Evolutionary conservation across 768 basidiomycete genomes (phyloP), one percentile per base, ranked within the genome.

Genomic region (Porpolomopsis calyptriformis): DNA sequence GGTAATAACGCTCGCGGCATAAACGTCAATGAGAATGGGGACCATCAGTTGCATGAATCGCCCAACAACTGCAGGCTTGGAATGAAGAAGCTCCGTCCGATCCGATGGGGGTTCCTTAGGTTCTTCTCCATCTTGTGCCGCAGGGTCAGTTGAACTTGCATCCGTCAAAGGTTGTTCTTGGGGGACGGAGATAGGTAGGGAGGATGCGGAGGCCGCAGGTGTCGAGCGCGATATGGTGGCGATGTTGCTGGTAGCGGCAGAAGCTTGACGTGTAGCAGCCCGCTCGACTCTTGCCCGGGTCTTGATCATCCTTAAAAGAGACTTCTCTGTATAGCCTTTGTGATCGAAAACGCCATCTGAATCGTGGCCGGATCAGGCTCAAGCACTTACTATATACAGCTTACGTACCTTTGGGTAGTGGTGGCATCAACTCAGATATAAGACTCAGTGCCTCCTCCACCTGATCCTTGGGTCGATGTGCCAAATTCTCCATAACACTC

Each of bases 401-500:
- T n/a, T n/a, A 58, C 66, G 27, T 55, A 87, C 91, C 91, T 77
- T 87, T 91, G 0, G 92, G 88, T 31, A 93, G 64, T 7, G 96
- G 90, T 1, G 96, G 96, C 63, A 99, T 76, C 11, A 99, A 67
- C 60, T 99, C 96, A 19, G 86, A 85, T 26, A 94, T 70, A 31
- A 98, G 73, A 51, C 83, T 83, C 29, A 99, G 68, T 0, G 88
- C 82, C 64, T 99, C 96, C 64, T 97, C 93, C 4, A 98, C 79
- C 60, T 97, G 93, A 49, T 99, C 96, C 65, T 98, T 98, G 3
- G 96, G 87, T 23, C 92, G 75, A 62, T 97, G 92, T 0, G 91
- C 91, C 37, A 99, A 68, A 61, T 94, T 98, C 65, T 98, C 89
- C 82, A 97, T 89, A 22, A 99, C 90, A 5, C 90, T 85, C 89